Evolutionary conservation across 2,329 filamentous ascomycete genomes (phyloP), one percentile per base, ranked within the genome.

Genomic region (Zymoseptoria crescenta): DNA sequence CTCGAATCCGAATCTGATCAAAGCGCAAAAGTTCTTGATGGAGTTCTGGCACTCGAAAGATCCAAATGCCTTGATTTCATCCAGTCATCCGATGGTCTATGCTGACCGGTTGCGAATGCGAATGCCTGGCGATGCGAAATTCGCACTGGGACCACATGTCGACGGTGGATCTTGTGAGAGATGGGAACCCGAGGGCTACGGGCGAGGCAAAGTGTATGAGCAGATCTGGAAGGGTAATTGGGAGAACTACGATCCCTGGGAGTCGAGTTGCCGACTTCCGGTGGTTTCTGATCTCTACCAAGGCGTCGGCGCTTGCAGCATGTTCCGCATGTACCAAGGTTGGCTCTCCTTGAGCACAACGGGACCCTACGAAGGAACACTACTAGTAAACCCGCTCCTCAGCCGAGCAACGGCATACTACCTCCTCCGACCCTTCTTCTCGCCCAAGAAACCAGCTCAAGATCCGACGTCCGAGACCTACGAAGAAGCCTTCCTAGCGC

Each of bases 301-400:
- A 55, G 90, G 91, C 0, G 81, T 91, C 0, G 91, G 92, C 0
- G 86, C 88, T 0, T 96, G 90, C 74, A 87, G 82, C 52, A 90
- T 91, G 78, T 91, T 96, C 74, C 83, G 93, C 48, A 88, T 91
- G 81, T 93, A 89, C 73, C 92, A 96, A 74, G 92, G 91, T 19
- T 96, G 92, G 92, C 74, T 96, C 56, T 83, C 83, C 60, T 87
- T 96, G 81, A 91, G 87, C 59, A 76, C 78, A n/a, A 87, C 85
- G 0, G 84, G 80, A 0, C 88, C 89, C 0, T 80, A 80, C 4
- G 86, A 96, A 75, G 92, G 92, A 0, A 94, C 91, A 0, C 74
- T 96, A 56, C 80, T 89, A 50, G 88, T 96, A 1, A 92, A 92
- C 67, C 92, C 92, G 0, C 77, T 95, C 56, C 75, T 94, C 52